A percentile compares a stretch with the other conserved stretches of the same genome.
Evolutionary conservation across 495 filamentous ascomycete genomes (phyloP).

Genomic region (Cercophora newfieldiana): DNA sequence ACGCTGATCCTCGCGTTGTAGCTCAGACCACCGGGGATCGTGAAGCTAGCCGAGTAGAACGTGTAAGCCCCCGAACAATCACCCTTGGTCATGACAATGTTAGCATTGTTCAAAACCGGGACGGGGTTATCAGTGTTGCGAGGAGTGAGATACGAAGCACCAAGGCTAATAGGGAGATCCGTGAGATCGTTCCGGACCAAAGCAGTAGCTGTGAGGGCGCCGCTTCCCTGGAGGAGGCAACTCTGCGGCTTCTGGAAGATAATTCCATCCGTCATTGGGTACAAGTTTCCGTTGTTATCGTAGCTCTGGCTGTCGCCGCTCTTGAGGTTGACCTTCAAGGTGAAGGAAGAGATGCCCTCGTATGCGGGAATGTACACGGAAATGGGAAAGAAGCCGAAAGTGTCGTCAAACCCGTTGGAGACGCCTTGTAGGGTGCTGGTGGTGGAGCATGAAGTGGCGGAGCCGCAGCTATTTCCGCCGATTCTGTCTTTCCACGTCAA

Average conservation of each 20-base stretch:
- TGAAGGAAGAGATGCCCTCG: conserved; percentile 50
- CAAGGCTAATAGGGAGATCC: conserved; percentile 42
- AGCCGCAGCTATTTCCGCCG: conserved; percentile 77
- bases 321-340: conserved; percentile 40
- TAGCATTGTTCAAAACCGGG: conserved; percentile 46
- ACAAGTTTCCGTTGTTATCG: conserved; percentile 51
- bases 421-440: conserved; percentile 47
- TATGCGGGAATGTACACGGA: conserved; percentile 36
- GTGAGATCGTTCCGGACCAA: conserved; percentile 52
- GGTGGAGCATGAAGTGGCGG: conserved; percentile 41
- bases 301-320: conserved; percentile 42
- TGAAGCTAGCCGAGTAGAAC: conserved; percentile 51
- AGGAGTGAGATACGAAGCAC: conserved; percentile 52
- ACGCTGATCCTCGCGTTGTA: conserved; percentile 53
- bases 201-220: conserved; percentile 43
- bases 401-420: conserved; percentile 58
- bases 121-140: conserved; percentile 45
- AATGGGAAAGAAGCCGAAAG: conserved; percentile 54
- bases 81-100: conserved; percentile 49
- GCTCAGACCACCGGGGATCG: conserved; percentile 45
- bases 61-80: conserved; percentile 54
- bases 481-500: conserved; percentile 90
- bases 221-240: conserved; percentile 44
- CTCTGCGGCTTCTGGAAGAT: conserved; percentile 49
- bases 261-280: conserved; percentile 45